Conservation (phyloP, 2,329 filamentous ascomycete species). For the Sodiomyces alkalinus region DNA sequence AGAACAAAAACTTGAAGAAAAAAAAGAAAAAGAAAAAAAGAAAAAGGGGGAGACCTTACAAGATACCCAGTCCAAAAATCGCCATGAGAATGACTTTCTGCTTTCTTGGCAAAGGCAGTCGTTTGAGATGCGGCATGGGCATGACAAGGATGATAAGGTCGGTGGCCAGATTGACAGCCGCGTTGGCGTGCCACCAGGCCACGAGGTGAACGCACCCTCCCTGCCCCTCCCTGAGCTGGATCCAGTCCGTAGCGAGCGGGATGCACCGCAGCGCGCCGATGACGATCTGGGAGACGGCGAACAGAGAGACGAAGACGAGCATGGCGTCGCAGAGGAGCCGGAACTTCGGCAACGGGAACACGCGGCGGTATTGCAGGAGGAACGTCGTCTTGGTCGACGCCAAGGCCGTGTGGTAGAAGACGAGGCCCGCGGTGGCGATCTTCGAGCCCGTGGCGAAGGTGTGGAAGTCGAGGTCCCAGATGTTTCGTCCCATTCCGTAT, state of each 20-base stretch:
- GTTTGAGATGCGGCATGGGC: slow-evolving; percentile 5
- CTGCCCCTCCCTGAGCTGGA: slow-evolving; percentile 4
- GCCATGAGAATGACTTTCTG: slow-evolving; percentile 6
- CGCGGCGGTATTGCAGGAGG: slow-evolving; percentile 20
- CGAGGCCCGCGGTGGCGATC: too few relatives aligned
- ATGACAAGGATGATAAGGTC: slow-evolving; percentile 8
- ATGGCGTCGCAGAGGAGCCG: slow-evolving; percentile 6
- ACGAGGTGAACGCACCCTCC: too few relatives aligned
- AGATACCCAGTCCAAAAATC: slow-evolving; percentile 6
- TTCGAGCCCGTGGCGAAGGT: too few relatives aligned
- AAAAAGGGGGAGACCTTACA: slow-evolving; percentile 4
- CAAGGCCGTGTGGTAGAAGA: too few relatives aligned
- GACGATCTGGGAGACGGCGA: slow-evolving; percentile 5
- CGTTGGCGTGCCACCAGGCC: slow-evolving; percentile 5
- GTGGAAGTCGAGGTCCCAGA: too few relatives aligned
- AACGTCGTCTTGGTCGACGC: slow-evolving; percentile 22
- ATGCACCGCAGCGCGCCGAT: slow-evolving; percentile 2
- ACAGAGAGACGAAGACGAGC: slow-evolving; percentile 5
- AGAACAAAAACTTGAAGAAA: too few relatives aligned
- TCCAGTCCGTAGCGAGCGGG: neutral
- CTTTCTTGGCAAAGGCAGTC: slow-evolving; percentile 2
- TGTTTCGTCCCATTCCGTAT: too few relatives aligned
- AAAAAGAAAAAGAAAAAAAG: too few relatives aligned
- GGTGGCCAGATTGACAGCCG: slow-evolving; percentile 6
- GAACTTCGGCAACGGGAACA: slow-evolving; percentile 9